These are phyloP conservation scores for Eucalyptus sp. DNA, from an alignment of 345 rosid species.

Conservation along the genomic window DNA sequence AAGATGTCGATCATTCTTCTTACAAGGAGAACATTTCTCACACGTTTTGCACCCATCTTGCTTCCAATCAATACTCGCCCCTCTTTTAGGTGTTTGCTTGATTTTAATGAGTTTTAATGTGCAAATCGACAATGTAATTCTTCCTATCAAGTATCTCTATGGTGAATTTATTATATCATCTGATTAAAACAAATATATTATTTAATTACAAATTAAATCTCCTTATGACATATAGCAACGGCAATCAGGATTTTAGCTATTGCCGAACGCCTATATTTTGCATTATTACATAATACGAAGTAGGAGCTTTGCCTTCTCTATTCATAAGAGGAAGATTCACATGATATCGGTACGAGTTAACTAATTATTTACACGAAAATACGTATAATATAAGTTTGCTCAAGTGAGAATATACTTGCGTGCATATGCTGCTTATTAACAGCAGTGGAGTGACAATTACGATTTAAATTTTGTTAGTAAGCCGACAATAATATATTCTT, in stretches of 20 bases:
- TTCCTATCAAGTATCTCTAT: not conserved
- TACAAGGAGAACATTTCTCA: not conserved
- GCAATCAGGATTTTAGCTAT: not conserved
- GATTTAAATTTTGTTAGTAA: not conserved
- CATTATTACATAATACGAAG: not conserved
- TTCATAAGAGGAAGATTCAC: not conserved
- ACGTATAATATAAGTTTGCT: not conserved
- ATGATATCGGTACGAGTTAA: not conserved
- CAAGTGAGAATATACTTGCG: not conserved
- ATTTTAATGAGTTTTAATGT: not conserved
- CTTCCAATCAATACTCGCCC: not conserved
- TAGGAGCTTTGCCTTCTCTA: not conserved
- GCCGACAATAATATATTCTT: not conserved
- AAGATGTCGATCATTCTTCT: not conserved
- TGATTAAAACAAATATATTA: not conserved
- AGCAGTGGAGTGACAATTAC: not conserved
- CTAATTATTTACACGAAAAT: not conserved
- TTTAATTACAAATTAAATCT: not conserved
- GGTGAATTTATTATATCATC: not conserved
- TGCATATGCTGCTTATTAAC: not conserved
- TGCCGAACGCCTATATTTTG: not conserved
- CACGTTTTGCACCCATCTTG: accelerated
- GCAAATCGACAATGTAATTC: not conserved
- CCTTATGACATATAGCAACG: not conserved
- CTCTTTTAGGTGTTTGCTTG: not conserved